phyloP scores from a whole-genome alignment of 768 basidiomycete species.

The Hortiboletus campestris region DNA sequence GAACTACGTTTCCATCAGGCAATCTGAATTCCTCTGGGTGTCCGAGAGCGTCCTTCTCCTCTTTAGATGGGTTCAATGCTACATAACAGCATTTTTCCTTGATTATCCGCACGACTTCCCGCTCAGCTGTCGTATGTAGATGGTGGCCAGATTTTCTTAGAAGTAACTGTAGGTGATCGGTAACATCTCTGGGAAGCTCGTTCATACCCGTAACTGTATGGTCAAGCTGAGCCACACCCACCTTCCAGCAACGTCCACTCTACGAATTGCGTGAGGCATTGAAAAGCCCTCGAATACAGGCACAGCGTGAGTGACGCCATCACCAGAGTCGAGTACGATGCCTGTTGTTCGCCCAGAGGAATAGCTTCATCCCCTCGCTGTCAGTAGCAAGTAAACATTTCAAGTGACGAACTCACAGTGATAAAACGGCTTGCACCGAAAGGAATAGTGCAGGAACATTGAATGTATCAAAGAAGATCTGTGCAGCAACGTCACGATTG shows the following conservation, averaged over 20 bases:
- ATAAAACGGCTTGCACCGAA: constrained; percentile 95
- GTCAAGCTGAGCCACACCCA: constrained; percentile 31
- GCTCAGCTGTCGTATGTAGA: constrained; percentile 94
- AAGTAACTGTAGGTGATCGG: constrained; percentile 91
- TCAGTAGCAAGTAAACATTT: constrained; percentile 6
- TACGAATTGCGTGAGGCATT: constrained; percentile 96
- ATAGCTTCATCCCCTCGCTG: constrained; percentile 57
- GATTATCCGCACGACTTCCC: constrained; percentile 94
- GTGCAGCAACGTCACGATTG: constrained; percentile 95
- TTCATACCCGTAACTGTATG: background rate
- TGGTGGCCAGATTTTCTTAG: constrained; percentile 94
- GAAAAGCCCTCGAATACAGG: constrained; percentile 99
- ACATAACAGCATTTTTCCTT: constrained; percentile 99
- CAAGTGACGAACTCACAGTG: constrained; percentile 63
- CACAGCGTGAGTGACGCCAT: constrained; percentile 98
- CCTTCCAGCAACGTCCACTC: constrained; percentile 97
- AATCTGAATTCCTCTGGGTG: constrained; percentile 86
- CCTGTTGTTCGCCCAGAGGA: constrained; percentile 98
- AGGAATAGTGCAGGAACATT: constrained; percentile 97
- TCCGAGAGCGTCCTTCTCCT: constrained; percentile 85
- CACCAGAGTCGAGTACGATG: constrained; percentile 98
- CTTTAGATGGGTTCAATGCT: constrained; percentile 88
- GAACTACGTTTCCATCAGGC: constrained; percentile 92
- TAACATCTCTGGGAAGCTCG: constrained; percentile 71
- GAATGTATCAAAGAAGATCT: constrained; percentile 99